Evolutionary conservation across 805 yeast species (phyloP).

Genomic region (Candida michaelii): DNA sequence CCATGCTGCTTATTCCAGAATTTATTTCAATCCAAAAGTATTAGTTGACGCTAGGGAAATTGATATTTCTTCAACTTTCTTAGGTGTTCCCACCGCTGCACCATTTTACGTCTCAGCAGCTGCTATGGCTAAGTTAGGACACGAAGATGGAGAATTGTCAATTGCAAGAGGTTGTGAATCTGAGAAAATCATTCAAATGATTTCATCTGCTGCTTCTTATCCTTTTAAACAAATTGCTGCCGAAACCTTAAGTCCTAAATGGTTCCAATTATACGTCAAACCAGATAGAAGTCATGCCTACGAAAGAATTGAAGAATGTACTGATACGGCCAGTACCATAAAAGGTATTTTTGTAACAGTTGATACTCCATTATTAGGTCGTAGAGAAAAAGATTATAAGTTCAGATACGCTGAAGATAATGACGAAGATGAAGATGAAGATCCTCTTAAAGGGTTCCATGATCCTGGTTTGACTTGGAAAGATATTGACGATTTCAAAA

Average conservation of each 20-base stretch:
- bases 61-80: slow-evolving; percentile 57
- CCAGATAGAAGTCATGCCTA: slow-evolving; percentile 32
- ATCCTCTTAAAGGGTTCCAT: slow-evolving; percentile 11
- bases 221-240: slow-evolving; percentile 42
- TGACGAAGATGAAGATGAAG: slow-evolving; percentile 32
- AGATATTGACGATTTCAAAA: slow-evolving; percentile 53
- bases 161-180: slow-evolving; percentile 41
- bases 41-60: slow-evolving; percentile 70
- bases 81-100: slow-evolving; percentile 32
- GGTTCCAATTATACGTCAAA: slow-evolving; percentile 52
- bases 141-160: slow-evolving; percentile 43
- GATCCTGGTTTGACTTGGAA: slow-evolving; percentile 18
- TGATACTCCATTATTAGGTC: slow-evolving; percentile 55
- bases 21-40: slow-evolving; percentile 48
- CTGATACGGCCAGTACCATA: slow-evolving; percentile 29
- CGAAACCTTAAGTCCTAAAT: slow-evolving; percentile 22
- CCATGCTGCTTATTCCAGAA: slow-evolving; percentile 38
- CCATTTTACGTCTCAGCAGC: slow-evolving; percentile 54
- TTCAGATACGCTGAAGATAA: slow-evolving; percentile 22
- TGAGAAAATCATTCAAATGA: slow-evolving; percentile 48
- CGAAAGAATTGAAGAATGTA: slow-evolving; percentile 36
- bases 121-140: slow-evolving; percentile 45
- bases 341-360: slow-evolving; percentile 55
- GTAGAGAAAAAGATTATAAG: slow-evolving; percentile 51
- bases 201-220: slow-evolving; percentile 42